phyloP scores from a whole-genome alignment of 495 filamentous ascomycete genomes.

The Penicillium steckii region DNA sequence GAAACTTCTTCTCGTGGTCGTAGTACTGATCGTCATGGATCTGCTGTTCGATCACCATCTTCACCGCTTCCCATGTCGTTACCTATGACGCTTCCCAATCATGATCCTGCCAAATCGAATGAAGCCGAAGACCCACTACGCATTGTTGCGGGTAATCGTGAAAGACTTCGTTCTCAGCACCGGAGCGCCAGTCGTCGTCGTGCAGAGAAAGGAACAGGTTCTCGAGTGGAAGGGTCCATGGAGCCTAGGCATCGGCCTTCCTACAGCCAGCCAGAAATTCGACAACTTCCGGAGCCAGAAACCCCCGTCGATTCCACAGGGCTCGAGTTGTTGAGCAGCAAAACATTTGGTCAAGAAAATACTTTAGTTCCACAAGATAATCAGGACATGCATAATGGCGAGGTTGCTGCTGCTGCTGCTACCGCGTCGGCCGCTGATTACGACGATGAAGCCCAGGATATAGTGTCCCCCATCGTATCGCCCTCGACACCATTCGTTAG shows the following conservation, averaged over 20 bases:
- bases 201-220: constrained; percentile 45
- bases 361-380: constrained; percentile 8
- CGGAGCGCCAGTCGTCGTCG: constrained; percentile 47
- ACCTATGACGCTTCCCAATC: constrained; percentile 46
- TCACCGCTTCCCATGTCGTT: constrained; percentile 72
- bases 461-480: constrained; percentile 23
- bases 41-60: constrained; percentile 70
- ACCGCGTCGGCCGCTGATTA: constrained; percentile 1
- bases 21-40: constrained; percentile 56
- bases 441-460: constrained; percentile 20
- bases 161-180: constrained; percentile 62
- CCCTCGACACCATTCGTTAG: constrained; percentile 28
- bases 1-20: constrained; percentile 44
- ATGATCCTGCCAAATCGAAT: constrained; percentile 26
- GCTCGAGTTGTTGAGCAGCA: constrained; percentile 18
- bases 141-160: constrained; percentile 58
- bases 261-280: constrained; percentile 44
- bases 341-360: constrained; percentile 23
- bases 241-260: constrained; percentile 36
- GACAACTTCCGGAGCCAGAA: constrained; percentile 33
- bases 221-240: constrained; percentile 46
- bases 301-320: constrained; percentile 10
- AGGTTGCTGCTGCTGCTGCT: constrained; percentile 11
- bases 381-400: constrained; percentile 21
- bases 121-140: constrained; percentile 59